These are phyloP conservation scores for Penicillium flavigenum DNA, from an alignment of 495 filamentous ascomycete species.

Conservation along the genomic window DNA sequence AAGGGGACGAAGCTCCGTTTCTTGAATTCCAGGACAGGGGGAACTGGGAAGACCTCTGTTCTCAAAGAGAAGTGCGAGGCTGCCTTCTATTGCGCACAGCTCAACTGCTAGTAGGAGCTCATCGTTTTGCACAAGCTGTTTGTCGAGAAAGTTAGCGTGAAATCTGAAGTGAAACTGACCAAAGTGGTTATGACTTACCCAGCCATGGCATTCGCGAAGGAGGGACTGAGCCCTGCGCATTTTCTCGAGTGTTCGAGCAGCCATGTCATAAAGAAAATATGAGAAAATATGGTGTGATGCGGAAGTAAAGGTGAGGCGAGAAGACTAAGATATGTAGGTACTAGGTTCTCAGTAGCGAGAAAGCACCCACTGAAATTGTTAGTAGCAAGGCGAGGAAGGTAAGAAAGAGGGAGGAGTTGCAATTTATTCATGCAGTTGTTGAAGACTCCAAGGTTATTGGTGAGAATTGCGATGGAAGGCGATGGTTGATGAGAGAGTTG, in stretches of 20 bases:
- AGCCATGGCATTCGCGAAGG: background rate
- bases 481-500: background rate
- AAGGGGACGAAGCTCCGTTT: background rate
- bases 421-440: background rate
- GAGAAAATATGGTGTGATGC: background rate
- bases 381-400: background rate
- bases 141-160: background rate
- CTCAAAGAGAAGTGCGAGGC: background rate
- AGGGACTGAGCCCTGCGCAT: conserved; percentile 3
- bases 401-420: background rate
- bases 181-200: background rate
- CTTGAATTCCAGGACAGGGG: background rate
- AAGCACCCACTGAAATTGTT: background rate
- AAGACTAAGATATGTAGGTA: background rate
- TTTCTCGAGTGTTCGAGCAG: background rate
- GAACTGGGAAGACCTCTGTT: background rate
- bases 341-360: background rate
- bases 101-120: background rate
- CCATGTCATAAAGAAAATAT: background rate
- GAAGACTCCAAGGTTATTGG: background rate
- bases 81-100: background rate
- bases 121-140: conserved; percentile 1
- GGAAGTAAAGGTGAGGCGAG: background rate
- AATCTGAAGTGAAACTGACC: background rate
- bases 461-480: background rate